phyloP scores from a whole-genome alignment of 2,329 filamentous ascomycete genomes.

The Elsinoe perseae region DNA sequence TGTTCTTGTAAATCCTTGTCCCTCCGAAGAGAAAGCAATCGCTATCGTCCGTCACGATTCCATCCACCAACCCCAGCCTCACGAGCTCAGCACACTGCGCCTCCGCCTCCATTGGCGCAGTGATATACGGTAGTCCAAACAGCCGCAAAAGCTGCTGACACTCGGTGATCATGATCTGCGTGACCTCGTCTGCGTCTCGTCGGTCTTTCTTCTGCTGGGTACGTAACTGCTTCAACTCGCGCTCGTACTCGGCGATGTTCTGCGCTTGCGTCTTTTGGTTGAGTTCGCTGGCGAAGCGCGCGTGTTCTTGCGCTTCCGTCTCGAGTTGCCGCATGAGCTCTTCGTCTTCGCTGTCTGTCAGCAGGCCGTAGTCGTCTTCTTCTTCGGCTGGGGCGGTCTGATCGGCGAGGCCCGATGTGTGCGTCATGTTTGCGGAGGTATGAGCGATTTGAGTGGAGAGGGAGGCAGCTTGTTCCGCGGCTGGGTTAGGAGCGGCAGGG shows the following conservation, averaged over 20 bases:
- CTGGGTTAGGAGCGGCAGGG: constrained; percentile 19
- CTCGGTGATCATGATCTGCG: constrained; percentile 89
- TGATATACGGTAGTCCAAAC: constrained; percentile 93
- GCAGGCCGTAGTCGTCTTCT: constrained; percentile 38
- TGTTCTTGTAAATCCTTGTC: constrained; percentile 96
- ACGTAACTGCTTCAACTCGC: constrained; percentile 76
- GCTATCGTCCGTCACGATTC: constrained; percentile 94
- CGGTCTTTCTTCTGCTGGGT: constrained; percentile 95
- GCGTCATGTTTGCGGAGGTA: not conserved
- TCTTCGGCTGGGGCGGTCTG: constrained; percentile 23
- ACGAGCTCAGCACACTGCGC: constrained; percentile 95
- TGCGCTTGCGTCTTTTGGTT: constrained; percentile 66
- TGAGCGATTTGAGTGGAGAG: not conserved
- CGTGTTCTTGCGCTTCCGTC: constrained; percentile 86
- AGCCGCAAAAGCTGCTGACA: constrained; percentile 84
- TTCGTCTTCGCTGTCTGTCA: constrained; percentile 83
- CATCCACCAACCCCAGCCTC: constrained; percentile 77
- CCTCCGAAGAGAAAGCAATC: constrained; percentile 96
- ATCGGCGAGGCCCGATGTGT: constrained; percentile 20
- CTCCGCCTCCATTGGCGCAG: constrained; percentile 97
- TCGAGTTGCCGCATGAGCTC: constrained; percentile 81
- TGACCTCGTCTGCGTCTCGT: constrained; percentile 92
- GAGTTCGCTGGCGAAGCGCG: constrained; percentile 79
- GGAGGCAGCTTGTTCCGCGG: not conserved
- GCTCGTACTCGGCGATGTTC: constrained; percentile 73